phyloP scores from a whole-genome alignment of 208 protist species.

The Leishmania amazonensis region DNA sequence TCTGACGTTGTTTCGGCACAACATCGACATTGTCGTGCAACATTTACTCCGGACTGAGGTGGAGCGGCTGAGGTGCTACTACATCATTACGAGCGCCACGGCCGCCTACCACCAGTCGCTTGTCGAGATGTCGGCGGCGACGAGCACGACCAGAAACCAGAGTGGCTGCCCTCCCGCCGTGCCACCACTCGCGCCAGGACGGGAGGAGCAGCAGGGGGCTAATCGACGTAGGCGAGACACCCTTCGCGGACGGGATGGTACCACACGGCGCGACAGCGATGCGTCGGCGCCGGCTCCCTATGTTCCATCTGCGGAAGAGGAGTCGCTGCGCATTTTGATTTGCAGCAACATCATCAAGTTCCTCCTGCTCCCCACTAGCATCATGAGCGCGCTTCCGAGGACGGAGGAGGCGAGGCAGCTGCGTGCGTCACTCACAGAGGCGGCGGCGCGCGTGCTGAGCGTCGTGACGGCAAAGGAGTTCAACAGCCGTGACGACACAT shows the following conservation, averaged over 20 bases:
- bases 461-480: constrained; percentile 43
- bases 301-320: constrained; percentile 65
- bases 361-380: constrained; percentile 75
- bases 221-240: neutral
- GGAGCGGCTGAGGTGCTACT: constrained; percentile 69
- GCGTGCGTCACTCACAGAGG: constrained; percentile 38
- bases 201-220: constrained; percentile 1
- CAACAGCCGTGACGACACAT: constrained; percentile 11
- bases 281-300: constrained; percentile 23
- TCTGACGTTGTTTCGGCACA: constrained; percentile 58
- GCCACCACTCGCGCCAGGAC: neutral
- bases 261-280: neutral
- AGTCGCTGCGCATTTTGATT: constrained; percentile 62
- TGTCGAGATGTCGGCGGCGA: neutral
- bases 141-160: neutral
- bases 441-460: constrained; percentile 39
- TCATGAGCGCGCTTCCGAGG: constrained; percentile 46
- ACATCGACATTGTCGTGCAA: constrained; percentile 65
- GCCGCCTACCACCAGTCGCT: constrained; percentile 32
- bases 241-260: constrained; percentile 5
- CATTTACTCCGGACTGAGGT: constrained; percentile 68
- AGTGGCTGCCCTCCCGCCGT: neutral
- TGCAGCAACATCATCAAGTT: constrained; percentile 82
- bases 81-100: constrained; percentile 49
- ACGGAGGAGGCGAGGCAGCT: constrained; percentile 36